These are phyloP conservation scores for Cicer chorassanicum DNA, from an alignment of 306 rosid genomes.

Conservation along the genomic window DNA sequence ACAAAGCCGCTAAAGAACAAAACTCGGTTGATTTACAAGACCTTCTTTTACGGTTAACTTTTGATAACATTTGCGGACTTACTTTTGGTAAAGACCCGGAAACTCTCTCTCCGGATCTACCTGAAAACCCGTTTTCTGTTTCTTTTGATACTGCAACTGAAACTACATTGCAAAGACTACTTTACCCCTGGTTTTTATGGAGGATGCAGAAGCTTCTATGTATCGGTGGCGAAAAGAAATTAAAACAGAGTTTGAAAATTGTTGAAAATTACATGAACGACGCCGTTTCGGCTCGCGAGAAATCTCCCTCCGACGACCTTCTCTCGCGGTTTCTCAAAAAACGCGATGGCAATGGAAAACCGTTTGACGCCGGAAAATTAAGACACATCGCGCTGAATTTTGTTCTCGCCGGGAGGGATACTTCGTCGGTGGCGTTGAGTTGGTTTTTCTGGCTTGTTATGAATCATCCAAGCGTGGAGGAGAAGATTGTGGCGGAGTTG, in stretches of 20 bases:
- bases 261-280: conserved; percentile 81
- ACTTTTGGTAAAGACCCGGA: conserved; percentile 94
- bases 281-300: conserved; percentile 64
- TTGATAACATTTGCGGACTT: conserved; percentile 91
- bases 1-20: conserved; percentile 61
- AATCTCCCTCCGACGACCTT: conserved; percentile 77
- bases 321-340: conserved; percentile 79
- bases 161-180: conserved; percentile 75
- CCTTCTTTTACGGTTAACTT: conserved; percentile 76
- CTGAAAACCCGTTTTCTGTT: conserved; percentile 62
- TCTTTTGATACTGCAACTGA: conserved; percentile 87
- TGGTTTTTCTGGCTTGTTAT: conserved; percentile 97
- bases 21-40: conserved; percentile 79
- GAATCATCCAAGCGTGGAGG: conserved; percentile 67
- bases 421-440: conserved; percentile 89
- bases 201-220: conserved; percentile 60
- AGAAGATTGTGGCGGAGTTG: conserved; percentile 64
- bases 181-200: conserved; percentile 78
- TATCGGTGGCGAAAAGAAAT: conserved; percentile 61
- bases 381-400: conserved; percentile 84
- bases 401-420: conserved; percentile 96
- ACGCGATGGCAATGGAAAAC: conserved; percentile 64
- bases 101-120: conserved; percentile 70
- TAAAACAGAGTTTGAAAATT: conserved; percentile 58
- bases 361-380: conserved; percentile 51